phyloP scores from a whole-genome alignment of 805 yeast genomes.

The Millerozyma acaciae region DNA sequence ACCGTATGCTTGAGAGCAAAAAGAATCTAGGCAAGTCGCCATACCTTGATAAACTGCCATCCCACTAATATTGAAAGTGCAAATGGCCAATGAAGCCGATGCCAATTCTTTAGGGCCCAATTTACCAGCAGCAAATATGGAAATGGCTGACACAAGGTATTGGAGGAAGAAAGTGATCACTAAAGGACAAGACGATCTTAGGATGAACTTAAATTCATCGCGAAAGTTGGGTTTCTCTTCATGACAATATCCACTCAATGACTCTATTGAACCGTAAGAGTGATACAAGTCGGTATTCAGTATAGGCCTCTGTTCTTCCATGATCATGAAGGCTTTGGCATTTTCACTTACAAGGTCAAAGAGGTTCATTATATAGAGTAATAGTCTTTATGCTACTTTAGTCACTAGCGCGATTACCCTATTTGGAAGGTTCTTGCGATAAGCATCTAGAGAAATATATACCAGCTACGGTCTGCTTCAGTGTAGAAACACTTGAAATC shows the following conservation, averaged over 20 bases:
- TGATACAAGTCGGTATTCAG: no score
- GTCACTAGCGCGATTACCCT: neutral
- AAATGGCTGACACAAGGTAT: constrained; percentile 65
- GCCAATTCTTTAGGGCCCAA: constrained; percentile 74
- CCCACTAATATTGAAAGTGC: constrained; percentile 74
- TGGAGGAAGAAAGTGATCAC: constrained; percentile 68
- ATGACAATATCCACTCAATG: no score
- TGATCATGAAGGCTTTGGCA: no score
- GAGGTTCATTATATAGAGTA: neutral
- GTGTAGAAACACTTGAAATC: constrained; percentile 11
- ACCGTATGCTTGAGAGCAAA: constrained; percentile 82
- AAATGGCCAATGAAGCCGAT: constrained; percentile 75
- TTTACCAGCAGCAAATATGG: constrained; percentile 75
- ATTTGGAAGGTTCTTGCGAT: constrained; percentile 3
- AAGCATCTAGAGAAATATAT: constrained; percentile 10
- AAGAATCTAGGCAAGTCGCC: constrained; percentile 74
- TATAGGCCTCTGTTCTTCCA: no score
- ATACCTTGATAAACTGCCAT: constrained; percentile 77
- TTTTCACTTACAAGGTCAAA: neutral
- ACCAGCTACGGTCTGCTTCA: constrained; percentile 11
- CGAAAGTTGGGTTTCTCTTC: no score
- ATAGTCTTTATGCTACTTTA: neutral
- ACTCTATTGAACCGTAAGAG: no score
- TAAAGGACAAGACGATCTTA: constrained; percentile 52
- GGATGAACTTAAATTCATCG: constrained; percentile 14